These are phyloP conservation scores for Ustilago vetiveriae DNA, from an alignment of 1,284 basidiomycete species.

Conservation along the genomic window DNA sequence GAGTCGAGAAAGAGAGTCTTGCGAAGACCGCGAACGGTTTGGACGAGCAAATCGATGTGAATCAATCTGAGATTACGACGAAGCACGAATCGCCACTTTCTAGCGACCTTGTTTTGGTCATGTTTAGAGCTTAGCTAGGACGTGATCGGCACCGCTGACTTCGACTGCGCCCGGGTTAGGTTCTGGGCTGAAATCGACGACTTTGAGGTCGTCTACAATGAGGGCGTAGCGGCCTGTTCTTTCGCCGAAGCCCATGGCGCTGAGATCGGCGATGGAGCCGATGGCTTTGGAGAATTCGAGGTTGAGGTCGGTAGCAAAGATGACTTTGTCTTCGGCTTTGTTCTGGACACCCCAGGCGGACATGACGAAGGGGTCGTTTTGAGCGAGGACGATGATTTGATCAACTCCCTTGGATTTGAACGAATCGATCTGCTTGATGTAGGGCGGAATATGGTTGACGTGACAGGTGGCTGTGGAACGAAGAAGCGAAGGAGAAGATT, in stretches of 20 bases:
- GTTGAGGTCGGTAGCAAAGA: conserved; percentile 75
- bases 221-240: conserved; percentile 78
- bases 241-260: conserved; percentile 72
- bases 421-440: conserved; percentile 74
- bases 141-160: conserved; percentile 76
- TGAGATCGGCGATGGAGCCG: conserved; percentile 75
- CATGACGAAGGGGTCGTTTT: conserved; percentile 65
- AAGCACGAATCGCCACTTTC: no score
- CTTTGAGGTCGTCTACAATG: conserved; percentile 76
- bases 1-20: no score
- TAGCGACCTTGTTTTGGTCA: no score
- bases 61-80: no score
- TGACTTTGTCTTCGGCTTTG: conserved; percentile 77
- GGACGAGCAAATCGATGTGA: no score
- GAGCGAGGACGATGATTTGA: conserved; percentile 71
- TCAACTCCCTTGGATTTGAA: conserved; percentile 79
- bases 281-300: conserved; percentile 75
- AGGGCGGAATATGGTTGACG: conserved; percentile 73
- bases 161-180: conserved; percentile 70
- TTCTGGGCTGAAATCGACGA: conserved; percentile 47
- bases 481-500: not conserved
- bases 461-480: conserved; percentile 53
- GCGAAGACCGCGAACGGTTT: no score
- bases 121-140: conserved; percentile 72
- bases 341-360: conserved; percentile 76